phyloP scores from a whole-genome alignment of 306 rosid species.

The Quercus aquifolioides region DNA sequence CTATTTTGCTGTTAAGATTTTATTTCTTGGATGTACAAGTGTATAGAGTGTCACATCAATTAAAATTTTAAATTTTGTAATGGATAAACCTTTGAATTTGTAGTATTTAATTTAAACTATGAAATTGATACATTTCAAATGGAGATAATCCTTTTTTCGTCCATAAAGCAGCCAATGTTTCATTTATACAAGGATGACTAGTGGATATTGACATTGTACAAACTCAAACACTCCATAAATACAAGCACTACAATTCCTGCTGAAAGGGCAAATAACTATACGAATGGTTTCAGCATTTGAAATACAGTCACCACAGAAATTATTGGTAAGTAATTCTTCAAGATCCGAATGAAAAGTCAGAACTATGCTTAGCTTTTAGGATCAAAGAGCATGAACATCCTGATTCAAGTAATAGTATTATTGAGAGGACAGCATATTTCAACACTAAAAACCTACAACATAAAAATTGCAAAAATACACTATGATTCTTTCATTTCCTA shows the following conservation, averaged over 20 bases:
- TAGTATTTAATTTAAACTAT: too few relatives aligned
- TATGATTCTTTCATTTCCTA: conserved; percentile 26
- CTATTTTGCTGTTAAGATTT: too few relatives aligned
- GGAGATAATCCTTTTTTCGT: too few relatives aligned
- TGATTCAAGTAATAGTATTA: not conserved
- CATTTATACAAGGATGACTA: not conserved
- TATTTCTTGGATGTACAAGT: too few relatives aligned
- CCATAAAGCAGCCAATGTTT: not conserved
- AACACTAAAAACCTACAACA: conserved; percentile 1
- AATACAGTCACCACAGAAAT: not conserved
- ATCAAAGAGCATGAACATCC: not conserved
- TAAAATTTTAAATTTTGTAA: too few relatives aligned
- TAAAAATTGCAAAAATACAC: conserved; percentile 11
- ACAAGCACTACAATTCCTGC: not conserved
- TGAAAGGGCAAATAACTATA: not conserved
- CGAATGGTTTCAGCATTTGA: not conserved
- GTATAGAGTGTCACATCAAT: too few relatives aligned
- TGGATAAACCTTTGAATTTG: too few relatives aligned
- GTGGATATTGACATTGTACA: not conserved
- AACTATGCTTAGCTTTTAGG: not conserved
- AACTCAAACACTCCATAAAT: conserved; percentile 1
- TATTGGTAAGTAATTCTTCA: not conserved
- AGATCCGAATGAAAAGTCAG: not conserved
- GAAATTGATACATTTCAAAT: too few relatives aligned
- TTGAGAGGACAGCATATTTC: not conserved